A percentile compares a stretch with the other conserved stretches of the same genome.
These are phyloP conservation scores for Dipteronia dyeriana DNA, from an alignment of 345 rosid genomes.

Conservation along the genomic window DNA sequence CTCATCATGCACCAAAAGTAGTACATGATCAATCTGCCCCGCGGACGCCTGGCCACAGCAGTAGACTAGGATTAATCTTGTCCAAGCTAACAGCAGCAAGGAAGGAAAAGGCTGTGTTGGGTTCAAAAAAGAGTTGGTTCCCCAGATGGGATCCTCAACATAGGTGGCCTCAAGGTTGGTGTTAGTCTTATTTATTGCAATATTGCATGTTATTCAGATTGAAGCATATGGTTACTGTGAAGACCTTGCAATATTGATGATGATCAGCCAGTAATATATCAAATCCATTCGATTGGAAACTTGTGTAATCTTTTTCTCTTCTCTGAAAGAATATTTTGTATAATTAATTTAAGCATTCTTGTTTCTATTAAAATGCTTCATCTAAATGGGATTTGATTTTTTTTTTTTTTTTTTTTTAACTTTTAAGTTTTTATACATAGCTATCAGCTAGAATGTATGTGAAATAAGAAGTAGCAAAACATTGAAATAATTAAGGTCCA, in stretches of 20 bases:
- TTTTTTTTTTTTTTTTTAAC: no score
- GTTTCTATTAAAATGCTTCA: not conserved
- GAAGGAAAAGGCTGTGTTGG: constrained; percentile 27
- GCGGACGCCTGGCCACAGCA: constrained; percentile 16
- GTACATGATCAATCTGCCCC: constrained; percentile 10
- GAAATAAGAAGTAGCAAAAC: no score
- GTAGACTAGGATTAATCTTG: constrained; percentile 23
- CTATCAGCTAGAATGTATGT: no score
- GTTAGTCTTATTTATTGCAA: constrained; percentile 16
- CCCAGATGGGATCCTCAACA: constrained; percentile 49
- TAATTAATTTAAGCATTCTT: not conserved
- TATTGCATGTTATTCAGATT: not conserved
- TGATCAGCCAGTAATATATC: not conserved
- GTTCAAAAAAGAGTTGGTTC: constrained; percentile 41
- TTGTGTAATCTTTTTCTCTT: not conserved
- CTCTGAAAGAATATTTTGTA: not conserved
- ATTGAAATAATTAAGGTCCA: no score
- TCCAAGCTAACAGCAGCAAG: constrained; percentile 17
- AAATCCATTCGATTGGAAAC: not conserved
- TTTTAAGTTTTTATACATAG: no score
- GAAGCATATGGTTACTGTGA: not conserved
- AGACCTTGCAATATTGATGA: not conserved
- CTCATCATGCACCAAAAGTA: not conserved
- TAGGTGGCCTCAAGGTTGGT: constrained; percentile 72
- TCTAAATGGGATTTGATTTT: not conserved